Conservation (phyloP, 192 early-diverging fungal genomes). For the Podila epicladia region DNA sequence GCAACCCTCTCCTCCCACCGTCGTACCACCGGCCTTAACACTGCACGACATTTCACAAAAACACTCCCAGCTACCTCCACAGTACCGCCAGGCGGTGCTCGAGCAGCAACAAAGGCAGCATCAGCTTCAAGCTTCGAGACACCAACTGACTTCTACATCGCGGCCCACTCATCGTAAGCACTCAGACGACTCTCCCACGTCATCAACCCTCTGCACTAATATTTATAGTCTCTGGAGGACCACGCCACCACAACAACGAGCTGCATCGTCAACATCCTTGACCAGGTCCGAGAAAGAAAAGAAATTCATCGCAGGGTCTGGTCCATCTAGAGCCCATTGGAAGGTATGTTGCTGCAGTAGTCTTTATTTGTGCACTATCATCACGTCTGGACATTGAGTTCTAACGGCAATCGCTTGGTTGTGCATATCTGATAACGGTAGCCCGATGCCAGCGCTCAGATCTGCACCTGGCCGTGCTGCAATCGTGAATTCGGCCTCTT, state of each 20-base stretch:
- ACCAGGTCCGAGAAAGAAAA: no score
- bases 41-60: conserved; percentile 29
- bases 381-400: not conserved
- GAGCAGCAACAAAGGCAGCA: conserved; percentile 32
- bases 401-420: not conserved
- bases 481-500: not conserved
- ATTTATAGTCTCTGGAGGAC: not conserved
- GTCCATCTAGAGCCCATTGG: not conserved
- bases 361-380: not conserved
- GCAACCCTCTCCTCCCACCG: conserved; percentile 4
- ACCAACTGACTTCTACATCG: conserved; percentile 21
- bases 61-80: conserved; percentile 36
- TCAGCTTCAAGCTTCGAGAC: conserved; percentile 14
- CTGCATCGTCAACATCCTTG: not conserved
- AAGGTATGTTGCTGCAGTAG: not conserved
- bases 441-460: not conserved
- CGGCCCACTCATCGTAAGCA: not conserved
- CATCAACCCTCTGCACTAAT: not conserved
- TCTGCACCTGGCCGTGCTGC: conserved; percentile 1
- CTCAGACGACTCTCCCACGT: not conserved
- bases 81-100: conserved; percentile 43
- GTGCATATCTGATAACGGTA: not conserved
- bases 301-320: not conserved
- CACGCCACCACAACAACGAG: not conserved
- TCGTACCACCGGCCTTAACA: conserved; percentile 9